Conservation (phyloP, 192 early-diverging fungal genomes). For the Backusella liffmaniae region DNA sequence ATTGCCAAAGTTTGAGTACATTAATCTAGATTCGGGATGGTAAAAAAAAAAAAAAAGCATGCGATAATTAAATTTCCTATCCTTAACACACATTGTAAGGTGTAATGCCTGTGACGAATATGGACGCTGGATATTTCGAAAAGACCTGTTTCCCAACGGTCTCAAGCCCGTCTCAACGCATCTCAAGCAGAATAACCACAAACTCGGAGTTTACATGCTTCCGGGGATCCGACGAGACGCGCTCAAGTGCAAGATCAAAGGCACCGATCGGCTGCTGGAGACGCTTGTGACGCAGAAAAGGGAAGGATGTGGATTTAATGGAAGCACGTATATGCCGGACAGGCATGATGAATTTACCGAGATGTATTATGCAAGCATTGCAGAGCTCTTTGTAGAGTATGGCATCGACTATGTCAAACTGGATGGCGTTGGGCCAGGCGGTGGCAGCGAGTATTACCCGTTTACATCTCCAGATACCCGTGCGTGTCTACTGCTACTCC, state of each 20-base stretch:
- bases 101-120: constrained; percentile 26
- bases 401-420: constrained; percentile 32
- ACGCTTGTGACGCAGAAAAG: not conserved
- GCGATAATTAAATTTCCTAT: not conserved
- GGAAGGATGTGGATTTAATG: constrained; percentile 32
- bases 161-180: constrained; percentile 15
- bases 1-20: constrained; percentile 33
- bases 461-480: constrained; percentile 29
- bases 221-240: constrained; percentile 33
- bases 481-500: constrained; percentile 16
- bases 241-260: constrained; percentile 10
- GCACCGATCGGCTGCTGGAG: constrained; percentile 6
- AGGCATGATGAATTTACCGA: constrained; percentile 3
- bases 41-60: not conserved
- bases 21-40: constrained; percentile 41
- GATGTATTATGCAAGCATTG: constrained; percentile 32
- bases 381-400: constrained; percentile 29
- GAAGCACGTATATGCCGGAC: constrained; percentile 29
- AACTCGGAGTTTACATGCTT: constrained; percentile 33
- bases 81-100: not conserved
- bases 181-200: constrained; percentile 29
- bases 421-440: constrained; percentile 35
- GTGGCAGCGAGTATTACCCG: constrained; percentile 27
- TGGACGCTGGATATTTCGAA: constrained; percentile 30
- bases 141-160: constrained; percentile 31